phyloP scores from a whole-genome alignment of 2,329 filamentous ascomycete species.

The Botrytis medusae region DNA sequence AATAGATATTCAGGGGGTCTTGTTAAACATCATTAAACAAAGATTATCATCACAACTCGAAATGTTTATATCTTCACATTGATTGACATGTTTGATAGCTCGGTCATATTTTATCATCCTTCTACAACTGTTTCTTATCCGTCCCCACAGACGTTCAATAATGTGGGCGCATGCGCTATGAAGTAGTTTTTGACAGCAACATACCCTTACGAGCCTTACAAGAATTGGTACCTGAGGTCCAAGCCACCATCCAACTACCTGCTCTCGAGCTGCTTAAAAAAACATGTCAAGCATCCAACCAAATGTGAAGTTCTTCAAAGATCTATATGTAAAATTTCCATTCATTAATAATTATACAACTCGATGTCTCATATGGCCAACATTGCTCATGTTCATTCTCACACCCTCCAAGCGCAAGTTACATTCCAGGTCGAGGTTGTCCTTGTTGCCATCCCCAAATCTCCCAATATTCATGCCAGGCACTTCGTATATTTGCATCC shows the following conservation, averaged over 20 bases:
- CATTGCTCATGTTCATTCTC: neutral
- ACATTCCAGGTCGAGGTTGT: constrained; percentile 4
- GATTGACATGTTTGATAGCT: neutral
- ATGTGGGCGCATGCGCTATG: neutral
- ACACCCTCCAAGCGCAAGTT: neutral
- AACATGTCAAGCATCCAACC: neutral
- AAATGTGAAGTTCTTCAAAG: neutral
- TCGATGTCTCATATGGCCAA: too few species aligned
- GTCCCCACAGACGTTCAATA: neutral
- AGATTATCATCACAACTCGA: neutral
- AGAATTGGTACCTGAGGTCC: neutral
- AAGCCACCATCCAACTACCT: neutral
- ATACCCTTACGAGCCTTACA: neutral
- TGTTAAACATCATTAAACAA: neutral
- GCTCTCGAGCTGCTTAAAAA: neutral
- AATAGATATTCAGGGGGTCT: constrained; percentile 8
- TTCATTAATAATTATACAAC: neutral
- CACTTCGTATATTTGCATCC: constrained; percentile 26
- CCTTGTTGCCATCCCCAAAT: constrained; percentile 32
- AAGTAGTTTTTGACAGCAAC: neutral
- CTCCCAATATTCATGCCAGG: constrained; percentile 33
- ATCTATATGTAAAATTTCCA: neutral
- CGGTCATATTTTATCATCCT: neutral
- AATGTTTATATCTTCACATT: constrained; percentile 1
- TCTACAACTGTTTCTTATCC: neutral